Conservation (phyloP, 192 early-diverging fungal genomes). For the Lobulomyces angularis region DNA sequence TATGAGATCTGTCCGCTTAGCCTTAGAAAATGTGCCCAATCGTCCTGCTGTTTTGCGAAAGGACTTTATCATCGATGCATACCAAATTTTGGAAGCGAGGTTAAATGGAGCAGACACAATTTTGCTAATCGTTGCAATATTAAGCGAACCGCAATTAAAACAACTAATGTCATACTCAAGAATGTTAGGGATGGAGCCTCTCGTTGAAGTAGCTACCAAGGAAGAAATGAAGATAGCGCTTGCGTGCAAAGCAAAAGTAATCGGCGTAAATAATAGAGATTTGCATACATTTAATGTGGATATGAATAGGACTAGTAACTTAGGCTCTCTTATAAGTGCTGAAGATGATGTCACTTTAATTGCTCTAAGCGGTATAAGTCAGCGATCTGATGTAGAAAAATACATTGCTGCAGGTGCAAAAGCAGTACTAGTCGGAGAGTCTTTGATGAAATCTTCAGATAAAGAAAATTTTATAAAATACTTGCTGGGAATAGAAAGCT, state of each 20-base stretch:
- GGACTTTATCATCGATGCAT: conserved; percentile 91
- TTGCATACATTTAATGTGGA: conserved; percentile 94
- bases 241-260: conserved; percentile 65
- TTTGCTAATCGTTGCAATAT: conserved; percentile 90
- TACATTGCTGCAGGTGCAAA: conserved; percentile 67
- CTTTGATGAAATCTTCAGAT: conserved; percentile 76
- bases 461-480: conserved; percentile 62
- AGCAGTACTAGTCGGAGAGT: conserved; percentile 87
- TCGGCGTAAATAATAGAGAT: conserved; percentile 98
- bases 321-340: conserved; percentile 73
- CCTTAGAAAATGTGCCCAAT: conserved; percentile 45
- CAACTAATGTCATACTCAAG: conserved; percentile 64
- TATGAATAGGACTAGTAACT: conserved; percentile 62
- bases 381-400: conserved; percentile 65
- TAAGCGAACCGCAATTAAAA: conserved; percentile 52
- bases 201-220: conserved; percentile 90
- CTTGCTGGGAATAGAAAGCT: conserved; percentile 34
- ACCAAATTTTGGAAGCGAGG: conserved; percentile 94
- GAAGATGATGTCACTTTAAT: conserved; percentile 54
- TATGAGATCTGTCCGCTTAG: conserved; percentile 71
- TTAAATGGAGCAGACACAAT: conserved; percentile 89
- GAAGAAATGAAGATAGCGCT: conserved; percentile 84
- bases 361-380: conserved; percentile 84
- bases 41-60: conserved; percentile 91
- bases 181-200: conserved; percentile 86